Base-by-base conservation (phyloP, 306 rosid genomes). In the Betula pendula region DNA sequence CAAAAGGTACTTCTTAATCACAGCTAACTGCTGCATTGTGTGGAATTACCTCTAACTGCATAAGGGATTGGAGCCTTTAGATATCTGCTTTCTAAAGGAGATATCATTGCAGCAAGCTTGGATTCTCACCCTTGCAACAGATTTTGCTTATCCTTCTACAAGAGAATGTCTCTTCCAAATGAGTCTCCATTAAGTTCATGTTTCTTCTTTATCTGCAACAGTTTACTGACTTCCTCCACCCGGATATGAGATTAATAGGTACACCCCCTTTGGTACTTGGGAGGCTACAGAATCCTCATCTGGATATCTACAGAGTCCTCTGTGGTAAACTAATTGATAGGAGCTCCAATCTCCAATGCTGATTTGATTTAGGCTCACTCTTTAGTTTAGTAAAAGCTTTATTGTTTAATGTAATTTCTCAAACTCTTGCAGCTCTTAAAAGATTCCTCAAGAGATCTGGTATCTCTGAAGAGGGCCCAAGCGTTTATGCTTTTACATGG, bases 391-490 rank as follows among this genome's bases (percentile, higher is more conserved):
- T 10, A 44, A n/a, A 1, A 50, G 19, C 42, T n/a, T 31, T 52
- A 38, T 80, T 20, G 6, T 55, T 73, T 9, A 45, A 33, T 5
- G 14, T 47, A 8, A 53, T 68, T 42, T 70, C 44, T 20, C 19
- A 35, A 49, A 31, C 17, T 55, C 74, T 82, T 75, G 78, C 85
- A 94, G 98, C 89, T 87, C 68, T 79, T 95, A 48, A 84, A 88
- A 79, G 82, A 80, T 60, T 95, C 87, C 55, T 97, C 98, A 65
- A 92, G 83, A 84, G 98, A 95, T 85, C 77, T 95, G 78, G 76
- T 49, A 51, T 85, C 98, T 71, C 84, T 92, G 74, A 92, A 92
- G 91, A 87, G 97, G 81, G 97, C 84, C 25, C 97, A 95, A 87
- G 27, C 84, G 69, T 35, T n/a, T 92, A 50, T 90, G 90, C 88